These are phyloP conservation scores for Aciculosporium take DNA, from an alignment of 2,329 filamentous ascomycete species.

Conservation along the genomic window DNA sequence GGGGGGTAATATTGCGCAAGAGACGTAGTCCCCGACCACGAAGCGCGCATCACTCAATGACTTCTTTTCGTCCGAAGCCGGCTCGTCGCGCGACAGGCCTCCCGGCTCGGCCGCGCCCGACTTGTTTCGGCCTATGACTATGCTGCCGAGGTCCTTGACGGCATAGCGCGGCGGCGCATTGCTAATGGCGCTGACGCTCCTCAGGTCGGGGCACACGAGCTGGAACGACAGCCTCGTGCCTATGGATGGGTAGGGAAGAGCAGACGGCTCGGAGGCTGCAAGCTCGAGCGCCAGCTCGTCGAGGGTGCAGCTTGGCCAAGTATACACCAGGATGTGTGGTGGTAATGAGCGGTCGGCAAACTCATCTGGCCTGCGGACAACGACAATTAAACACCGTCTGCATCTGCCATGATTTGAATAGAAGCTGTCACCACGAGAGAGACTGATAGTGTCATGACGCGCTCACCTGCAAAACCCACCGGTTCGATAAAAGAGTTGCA, in stretches of 20 bases:
- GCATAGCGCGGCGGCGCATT: conserved; percentile 43
- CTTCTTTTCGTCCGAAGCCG: conserved; percentile 60
- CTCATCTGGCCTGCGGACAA: conserved; percentile 56
- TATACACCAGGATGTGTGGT: conserved; percentile 66
- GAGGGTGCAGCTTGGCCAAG: conserved; percentile 70
- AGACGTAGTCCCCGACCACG: conserved; percentile 78
- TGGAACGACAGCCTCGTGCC: conserved; percentile 82
- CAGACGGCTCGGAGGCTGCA: conserved; percentile 44
- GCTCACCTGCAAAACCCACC: conserved; percentile 54
- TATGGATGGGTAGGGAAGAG: conserved; percentile 59
- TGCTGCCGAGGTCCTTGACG: conserved; percentile 67
- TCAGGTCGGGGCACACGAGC: conserved; percentile 68
- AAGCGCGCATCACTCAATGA: conserved; percentile 66
- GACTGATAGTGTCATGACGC: background rate
- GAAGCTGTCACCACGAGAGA: background rate
- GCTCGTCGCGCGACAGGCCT: conserved; percentile 24
- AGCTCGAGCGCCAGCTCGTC: conserved; percentile 69
- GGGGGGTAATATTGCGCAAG: conserved; percentile 67
- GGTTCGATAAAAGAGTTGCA: conserved; percentile 71
- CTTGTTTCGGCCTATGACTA: conserved; percentile 55
- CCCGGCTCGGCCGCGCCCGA: conserved; percentile 26
- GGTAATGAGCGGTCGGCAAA: conserved; percentile 48
- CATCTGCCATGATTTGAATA: too few relatives aligned
- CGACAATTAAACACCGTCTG: too few relatives aligned
- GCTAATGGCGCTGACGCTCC: conserved; percentile 15